Percentiles rank a stretch among this genome's conserved stretches.
These are phyloP conservation scores for Zygotorulaspora mrakii DNA, from an alignment of 1,139 yeast species.

Conservation along the genomic window DNA sequence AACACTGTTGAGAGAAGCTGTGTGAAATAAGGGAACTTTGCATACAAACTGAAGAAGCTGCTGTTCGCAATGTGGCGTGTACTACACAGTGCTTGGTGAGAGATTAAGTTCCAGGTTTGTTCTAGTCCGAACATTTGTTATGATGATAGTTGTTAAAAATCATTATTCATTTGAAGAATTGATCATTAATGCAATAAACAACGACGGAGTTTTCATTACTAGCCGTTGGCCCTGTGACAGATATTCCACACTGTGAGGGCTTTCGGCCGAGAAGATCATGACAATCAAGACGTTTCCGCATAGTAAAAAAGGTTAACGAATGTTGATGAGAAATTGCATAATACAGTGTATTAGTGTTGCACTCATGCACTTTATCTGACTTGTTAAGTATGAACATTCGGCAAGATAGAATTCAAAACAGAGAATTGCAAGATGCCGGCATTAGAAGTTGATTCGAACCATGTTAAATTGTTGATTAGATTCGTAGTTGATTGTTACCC, in stretches of 20 bases:
- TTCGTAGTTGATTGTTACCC: too few relatives aligned
- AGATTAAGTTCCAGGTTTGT: neutral
- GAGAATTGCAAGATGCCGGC: too few relatives aligned
- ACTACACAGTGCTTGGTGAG: neutral
- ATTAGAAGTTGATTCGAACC: too few relatives aligned
- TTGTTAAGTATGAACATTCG: neutral
- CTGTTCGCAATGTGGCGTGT: too few relatives aligned
- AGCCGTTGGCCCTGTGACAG: neutral
- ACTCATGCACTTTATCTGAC: neutral
- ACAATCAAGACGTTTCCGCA: too few relatives aligned
- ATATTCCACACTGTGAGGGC: neutral
- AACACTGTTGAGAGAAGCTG: too few relatives aligned
- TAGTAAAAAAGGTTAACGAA: neutral
- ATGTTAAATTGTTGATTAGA: too few relatives aligned
- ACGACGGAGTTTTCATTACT: neutral
- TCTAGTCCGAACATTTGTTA: neutral
- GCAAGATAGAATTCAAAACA: too few relatives aligned
- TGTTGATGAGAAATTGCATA: too few relatives aligned
- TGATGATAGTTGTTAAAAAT: neutral
- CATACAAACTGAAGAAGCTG: too few relatives aligned
- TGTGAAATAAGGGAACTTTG: too few relatives aligned
- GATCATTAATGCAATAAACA: slow-evolving; percentile 1
- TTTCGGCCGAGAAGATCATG: slow-evolving; percentile 2
- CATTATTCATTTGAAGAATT: neutral
- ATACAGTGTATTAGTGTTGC: too few relatives aligned